Conservation (phyloP, 1,284 basidiomycete species). For the Ganoderma multipileum region DNA sequence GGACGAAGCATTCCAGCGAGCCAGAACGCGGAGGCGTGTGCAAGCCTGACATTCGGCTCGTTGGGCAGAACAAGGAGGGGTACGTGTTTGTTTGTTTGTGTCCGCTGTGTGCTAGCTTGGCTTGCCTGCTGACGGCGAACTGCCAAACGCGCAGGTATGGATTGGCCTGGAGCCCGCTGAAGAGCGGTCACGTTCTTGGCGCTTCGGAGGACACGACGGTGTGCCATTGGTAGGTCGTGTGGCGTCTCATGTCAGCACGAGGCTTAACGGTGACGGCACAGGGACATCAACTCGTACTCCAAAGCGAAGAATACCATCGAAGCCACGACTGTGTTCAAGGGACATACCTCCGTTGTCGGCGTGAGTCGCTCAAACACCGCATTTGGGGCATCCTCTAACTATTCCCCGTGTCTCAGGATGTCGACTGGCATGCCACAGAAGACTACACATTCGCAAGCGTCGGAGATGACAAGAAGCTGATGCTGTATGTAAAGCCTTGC, state of each 20-base stretch:
- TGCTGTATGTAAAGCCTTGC: conserved; percentile 70
- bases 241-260: neutral
- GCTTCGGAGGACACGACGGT: conserved; percentile 97
- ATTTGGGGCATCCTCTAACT: neutral
- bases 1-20: conserved; percentile 96
- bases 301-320: conserved; percentile 84
- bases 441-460: conserved; percentile 94
- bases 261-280: conserved; percentile 40
- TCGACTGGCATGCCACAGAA: conserved; percentile 92
- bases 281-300: conserved; percentile 92
- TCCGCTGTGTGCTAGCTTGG: neutral
- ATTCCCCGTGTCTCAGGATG: conserved; percentile 68
- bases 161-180: conserved; percentile 89
- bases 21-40: conserved; percentile 86
- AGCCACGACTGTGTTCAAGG: conserved; percentile 84
- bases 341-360: conserved; percentile 90
- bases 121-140: neutral
- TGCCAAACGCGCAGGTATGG: conserved; percentile 71
- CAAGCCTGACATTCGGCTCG: conserved; percentile 90
- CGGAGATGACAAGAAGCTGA: conserved; percentile 95
- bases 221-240: conserved; percentile 81
- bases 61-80: conserved; percentile 95
- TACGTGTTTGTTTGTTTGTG: conserved; percentile 49
- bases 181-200: conserved; percentile 86
- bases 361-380: conserved; percentile 53